Conservation (phyloP, 2,329 filamentous ascomycete species). For the Fusarium sp. region DNA sequence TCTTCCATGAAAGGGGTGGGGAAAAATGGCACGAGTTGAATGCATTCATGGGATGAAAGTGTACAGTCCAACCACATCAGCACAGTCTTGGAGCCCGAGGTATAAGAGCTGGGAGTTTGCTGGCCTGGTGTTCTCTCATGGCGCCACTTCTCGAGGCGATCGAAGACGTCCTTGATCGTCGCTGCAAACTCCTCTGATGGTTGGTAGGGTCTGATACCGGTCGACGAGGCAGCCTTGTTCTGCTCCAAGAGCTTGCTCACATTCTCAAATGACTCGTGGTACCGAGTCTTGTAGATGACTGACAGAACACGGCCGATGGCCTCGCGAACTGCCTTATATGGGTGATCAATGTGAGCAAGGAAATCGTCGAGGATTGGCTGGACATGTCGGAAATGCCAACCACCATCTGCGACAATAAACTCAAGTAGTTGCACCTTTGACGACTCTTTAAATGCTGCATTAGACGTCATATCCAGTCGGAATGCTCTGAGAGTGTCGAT, state of each 20-base stretch:
- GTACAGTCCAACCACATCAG: conserved; percentile 94
- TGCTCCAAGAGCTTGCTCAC: conserved; percentile 78
- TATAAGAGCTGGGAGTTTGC: conserved; percentile 94
- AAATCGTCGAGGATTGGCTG: conserved; percentile 91
- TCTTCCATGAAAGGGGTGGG: conserved; percentile 89
- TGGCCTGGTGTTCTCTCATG: conserved; percentile 85
- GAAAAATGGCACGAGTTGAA: conserved; percentile 90
- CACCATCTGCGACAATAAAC: conserved; percentile 85
- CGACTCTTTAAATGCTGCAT: conserved; percentile 98
- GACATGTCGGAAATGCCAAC: conserved; percentile 96
- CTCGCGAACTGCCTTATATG: conserved; percentile 97
- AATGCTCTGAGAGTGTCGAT: conserved; percentile 86
- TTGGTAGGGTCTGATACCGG: conserved; percentile 86
- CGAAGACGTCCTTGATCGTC: conserved; percentile 80
- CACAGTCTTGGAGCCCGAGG: conserved; percentile 94
- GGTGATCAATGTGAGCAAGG: conserved; percentile 90
- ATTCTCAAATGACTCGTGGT: conserved; percentile 92
- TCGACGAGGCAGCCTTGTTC: conserved; percentile 82
- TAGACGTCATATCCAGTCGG: conserved; percentile 91
- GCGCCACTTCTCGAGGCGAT: conserved; percentile 86
- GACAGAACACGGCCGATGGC: conserved; percentile 91
- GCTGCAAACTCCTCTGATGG: conserved; percentile 78
- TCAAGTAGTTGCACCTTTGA: conserved; percentile 94
- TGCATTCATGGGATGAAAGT: conserved; percentile 92
- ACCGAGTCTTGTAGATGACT: conserved; percentile 88